Evolutionary conservation across 352 stramenopile species (phyloP).

Genomic region (Pythium folliculosum): DNA sequence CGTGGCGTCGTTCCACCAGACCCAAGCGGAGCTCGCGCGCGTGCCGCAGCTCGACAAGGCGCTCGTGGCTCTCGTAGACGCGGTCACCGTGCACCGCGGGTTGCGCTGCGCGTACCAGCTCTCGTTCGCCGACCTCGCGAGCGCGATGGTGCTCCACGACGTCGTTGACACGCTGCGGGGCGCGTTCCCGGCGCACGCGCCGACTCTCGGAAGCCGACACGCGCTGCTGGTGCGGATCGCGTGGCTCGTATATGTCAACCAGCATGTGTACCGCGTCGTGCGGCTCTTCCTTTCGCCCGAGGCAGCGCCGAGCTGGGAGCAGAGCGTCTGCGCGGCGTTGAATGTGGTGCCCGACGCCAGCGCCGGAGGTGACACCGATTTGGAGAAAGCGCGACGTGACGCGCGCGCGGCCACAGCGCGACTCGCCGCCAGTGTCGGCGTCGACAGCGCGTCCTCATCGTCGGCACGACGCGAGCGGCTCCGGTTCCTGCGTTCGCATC

Average conservation of each 20-base stretch:
- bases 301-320: conserved; percentile 11
- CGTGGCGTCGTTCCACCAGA: not conserved
- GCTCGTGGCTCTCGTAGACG: conserved; percentile 22
- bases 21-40: not conserved
- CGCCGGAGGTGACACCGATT: not conserved
- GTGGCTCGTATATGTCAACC: conserved; percentile 49
- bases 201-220: not conserved
- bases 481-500: not conserved
- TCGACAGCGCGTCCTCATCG: no score
- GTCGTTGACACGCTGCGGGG: conserved; percentile 7
- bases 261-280: conserved; percentile 39
- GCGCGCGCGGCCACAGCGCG: not conserved
- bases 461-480: not conserved
- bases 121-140: conserved; percentile 11
- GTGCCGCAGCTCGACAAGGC: conserved; percentile 4
- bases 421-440: conserved; percentile 3
- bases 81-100: conserved; percentile 8
- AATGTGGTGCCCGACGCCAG: not conserved
- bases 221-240: conserved; percentile 35
- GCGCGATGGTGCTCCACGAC: conserved; percentile 27
- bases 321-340: not conserved
- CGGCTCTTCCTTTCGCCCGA: conserved; percentile 32
- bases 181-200: not conserved
- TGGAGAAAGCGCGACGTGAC: not conserved
- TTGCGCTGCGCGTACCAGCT: conserved; percentile 18